These are phyloP conservation scores for Pelargonium nanum DNA, from an alignment of 345 rosid genomes.

Conservation along the genomic window DNA sequence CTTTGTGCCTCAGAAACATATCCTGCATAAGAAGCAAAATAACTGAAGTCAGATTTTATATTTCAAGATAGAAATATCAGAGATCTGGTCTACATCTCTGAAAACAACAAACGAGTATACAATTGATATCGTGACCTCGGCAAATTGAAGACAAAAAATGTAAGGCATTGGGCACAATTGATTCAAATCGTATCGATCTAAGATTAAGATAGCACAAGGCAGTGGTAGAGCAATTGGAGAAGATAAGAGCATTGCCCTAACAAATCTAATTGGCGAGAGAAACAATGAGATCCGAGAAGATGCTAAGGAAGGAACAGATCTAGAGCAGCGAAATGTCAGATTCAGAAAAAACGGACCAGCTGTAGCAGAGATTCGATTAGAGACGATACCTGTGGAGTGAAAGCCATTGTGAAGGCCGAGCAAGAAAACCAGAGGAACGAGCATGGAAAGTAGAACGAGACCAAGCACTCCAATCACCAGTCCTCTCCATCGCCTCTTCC, in stretches of 20 bases:
- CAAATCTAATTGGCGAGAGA: background rate
- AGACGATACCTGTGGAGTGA: conserved; percentile 27
- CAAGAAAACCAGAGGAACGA: conserved; percentile 74
- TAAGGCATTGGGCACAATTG: background rate
- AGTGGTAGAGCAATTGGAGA: background rate
- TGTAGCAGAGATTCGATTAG: background rate
- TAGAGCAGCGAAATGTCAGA: background rate
- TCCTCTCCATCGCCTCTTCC: conserved; percentile 1
- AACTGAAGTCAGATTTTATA: background rate
- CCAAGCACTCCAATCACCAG: conserved; percentile 56
- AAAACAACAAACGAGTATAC: background rate
- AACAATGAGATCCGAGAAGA: background rate
- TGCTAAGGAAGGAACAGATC: background rate
- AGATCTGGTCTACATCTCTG: background rate
- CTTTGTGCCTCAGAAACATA: background rate
- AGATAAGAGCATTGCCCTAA: background rate
- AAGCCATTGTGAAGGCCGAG: conserved; percentile 74
- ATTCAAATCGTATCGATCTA: background rate
- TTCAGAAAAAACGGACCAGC: background rate
- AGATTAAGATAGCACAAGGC: background rate
- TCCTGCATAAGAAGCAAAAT: background rate
- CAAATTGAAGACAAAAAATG: background rate
- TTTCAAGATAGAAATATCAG: background rate
- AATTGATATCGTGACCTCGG: background rate
- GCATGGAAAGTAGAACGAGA: conserved; percentile 74